Evolutionary conservation across 1,139 yeast species (phyloP).

Genomic region (Sporopachydermia cereana): DNA sequence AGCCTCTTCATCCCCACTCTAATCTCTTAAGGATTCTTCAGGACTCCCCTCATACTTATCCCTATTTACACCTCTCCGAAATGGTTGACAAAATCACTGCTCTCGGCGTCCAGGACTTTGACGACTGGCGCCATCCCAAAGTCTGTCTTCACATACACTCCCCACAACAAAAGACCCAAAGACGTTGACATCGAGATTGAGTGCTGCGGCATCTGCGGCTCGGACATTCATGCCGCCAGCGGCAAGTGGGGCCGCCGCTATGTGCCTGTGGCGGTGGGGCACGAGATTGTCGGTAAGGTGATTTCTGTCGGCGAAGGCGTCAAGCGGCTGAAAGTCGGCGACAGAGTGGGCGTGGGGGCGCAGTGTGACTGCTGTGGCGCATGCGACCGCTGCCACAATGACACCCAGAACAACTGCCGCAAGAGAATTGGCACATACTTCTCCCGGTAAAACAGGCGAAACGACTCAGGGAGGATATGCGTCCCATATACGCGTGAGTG

Average conservation of each 20-base stretch:
- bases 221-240: conserved; percentile 37
- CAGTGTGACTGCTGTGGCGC: conserved; percentile 35
- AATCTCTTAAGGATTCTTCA: too few relatives aligned
- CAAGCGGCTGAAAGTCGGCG: conserved; percentile 35
- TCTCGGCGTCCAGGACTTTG: neutral
- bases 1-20: too few relatives aligned
- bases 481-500: conserved; percentile 42
- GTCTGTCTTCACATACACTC: neutral
- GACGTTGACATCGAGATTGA: conserved; percentile 37
- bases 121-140: neutral
- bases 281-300: conserved; percentile 48
- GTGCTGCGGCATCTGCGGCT: conserved; percentile 53
- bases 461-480: conserved; percentile 50
- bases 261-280: conserved; percentile 31
- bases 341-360: conserved; percentile 56
- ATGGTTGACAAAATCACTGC: neutral
- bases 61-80: neutral
- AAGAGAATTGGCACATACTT: conserved; percentile 33
- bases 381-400: conserved; percentile 36
- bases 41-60: too few relatives aligned
- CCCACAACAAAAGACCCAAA: conserved; percentile 7
- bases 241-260: conserved; percentile 29
- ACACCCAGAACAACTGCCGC: conserved; percentile 41
- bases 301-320: conserved; percentile 35
- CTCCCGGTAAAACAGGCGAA: conserved; percentile 16